Conservation (phyloP, 1,284 basidiomycete species). For the Ustilago loliicola region DNA sequence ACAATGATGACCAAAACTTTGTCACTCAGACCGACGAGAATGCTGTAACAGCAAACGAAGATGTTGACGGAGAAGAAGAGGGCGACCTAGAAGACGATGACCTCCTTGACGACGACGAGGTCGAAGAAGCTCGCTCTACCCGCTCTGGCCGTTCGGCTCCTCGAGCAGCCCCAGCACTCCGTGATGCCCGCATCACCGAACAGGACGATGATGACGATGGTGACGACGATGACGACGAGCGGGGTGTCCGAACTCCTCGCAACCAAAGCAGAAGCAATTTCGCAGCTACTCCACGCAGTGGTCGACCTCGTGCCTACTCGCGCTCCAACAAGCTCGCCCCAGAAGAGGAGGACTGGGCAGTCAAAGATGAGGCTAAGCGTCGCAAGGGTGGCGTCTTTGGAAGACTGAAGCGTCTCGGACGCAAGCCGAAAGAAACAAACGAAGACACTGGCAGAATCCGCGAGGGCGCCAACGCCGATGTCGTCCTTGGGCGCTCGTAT, state of each 20-base stretch:
- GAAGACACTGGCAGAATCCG: conserved; percentile 5
- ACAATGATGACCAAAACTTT: conserved; percentile 48
- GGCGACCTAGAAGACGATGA: conserved; percentile 31
- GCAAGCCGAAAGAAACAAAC: conserved; percentile 24
- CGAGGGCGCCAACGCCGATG: conserved; percentile 41
- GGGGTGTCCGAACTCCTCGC: conserved; percentile 25
- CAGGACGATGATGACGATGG: conserved; percentile 37
- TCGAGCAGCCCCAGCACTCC: conserved; percentile 29
- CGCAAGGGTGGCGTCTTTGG: conserved; percentile 53
- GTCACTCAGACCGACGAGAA: conserved; percentile 48
- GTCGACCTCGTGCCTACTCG: conserved; percentile 37
- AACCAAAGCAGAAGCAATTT: conserved; percentile 45
- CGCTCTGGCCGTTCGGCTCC: conserved; percentile 24
- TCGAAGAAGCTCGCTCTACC: conserved; percentile 9
- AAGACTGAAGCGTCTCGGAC: conserved; percentile 42
- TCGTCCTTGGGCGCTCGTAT: conserved; percentile 49
- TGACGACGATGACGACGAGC: conserved; percentile 37
- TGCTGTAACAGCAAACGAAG: conserved; percentile 44
- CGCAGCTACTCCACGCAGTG: conserved; percentile 24
- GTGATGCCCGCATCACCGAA: conserved; percentile 20
- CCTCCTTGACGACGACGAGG: conserved; percentile 18
- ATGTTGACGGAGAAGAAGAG: conserved; percentile 37
- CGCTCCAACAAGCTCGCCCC: conserved; percentile 51
- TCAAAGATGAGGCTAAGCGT: conserved; percentile 40
- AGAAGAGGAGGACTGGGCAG: conserved; percentile 48